phyloP scores from a whole-genome alignment of 306 rosid species.

The Ammopiptanthus mongolicus region DNA sequence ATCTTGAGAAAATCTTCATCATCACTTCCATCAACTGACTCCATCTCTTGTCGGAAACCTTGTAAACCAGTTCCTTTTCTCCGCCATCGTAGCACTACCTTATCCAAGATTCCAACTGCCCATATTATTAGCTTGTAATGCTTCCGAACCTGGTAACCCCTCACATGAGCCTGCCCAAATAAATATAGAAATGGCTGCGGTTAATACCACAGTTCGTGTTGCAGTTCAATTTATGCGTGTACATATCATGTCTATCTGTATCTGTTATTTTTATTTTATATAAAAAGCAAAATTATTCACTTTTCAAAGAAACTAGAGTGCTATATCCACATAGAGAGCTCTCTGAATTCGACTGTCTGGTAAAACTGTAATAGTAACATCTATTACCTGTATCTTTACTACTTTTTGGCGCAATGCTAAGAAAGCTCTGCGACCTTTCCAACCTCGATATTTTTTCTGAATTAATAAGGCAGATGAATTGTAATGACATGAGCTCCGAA shows the following conservation, averaged over 20 bases:
- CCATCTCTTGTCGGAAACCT: conserved; percentile 46
- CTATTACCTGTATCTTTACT: conserved; percentile 82
- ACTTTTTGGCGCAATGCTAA: conserved; percentile 75
- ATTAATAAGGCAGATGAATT: conserved; percentile 85
- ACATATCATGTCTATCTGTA: not conserved
- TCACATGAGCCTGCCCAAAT: conserved; percentile 77
- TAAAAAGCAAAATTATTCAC: not conserved
- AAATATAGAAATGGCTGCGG: not conserved
- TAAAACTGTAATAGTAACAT: conserved; percentile 4
- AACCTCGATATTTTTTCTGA: conserved; percentile 90
- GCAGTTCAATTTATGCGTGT: not conserved
- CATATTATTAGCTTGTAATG: conserved; percentile 70
- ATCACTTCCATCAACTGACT: conserved; percentile 47
- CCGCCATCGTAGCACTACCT: conserved; percentile 87
- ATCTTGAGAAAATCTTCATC: conserved; percentile 84
- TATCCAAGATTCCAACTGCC: conserved; percentile 88
- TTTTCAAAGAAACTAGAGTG: not conserved
- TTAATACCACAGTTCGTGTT: not conserved
- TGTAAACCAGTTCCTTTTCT: conserved; percentile 79
- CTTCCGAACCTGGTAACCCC: conserved; percentile 87
- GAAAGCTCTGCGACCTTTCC: conserved; percentile 80
- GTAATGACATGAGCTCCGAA: conserved; percentile 40
- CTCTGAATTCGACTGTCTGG: not conserved
- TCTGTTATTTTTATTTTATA: not conserved
- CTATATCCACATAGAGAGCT: not conserved